These are phyloP conservation scores for Melanopsichium pennsylvanicum DNA, from an alignment of 1,284 basidiomycete genomes.

Conservation along the genomic window DNA sequence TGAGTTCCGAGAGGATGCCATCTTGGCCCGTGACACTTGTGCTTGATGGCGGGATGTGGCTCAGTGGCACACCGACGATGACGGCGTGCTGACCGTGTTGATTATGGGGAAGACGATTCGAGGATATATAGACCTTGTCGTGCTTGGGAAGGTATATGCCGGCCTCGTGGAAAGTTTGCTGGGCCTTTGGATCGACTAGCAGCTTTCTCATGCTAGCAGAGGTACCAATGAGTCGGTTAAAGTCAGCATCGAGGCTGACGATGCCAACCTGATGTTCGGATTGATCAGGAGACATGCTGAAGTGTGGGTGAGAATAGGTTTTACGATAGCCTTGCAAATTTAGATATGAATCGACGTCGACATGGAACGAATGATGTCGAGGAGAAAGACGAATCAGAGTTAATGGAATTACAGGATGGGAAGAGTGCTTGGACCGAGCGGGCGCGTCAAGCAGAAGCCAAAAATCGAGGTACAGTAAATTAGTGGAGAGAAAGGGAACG, in stretches of 20 bases:
- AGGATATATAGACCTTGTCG: slow-evolving; percentile 38
- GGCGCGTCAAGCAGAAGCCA: too few species aligned
- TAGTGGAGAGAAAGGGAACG: too few species aligned
- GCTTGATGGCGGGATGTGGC: slow-evolving; percentile 9
- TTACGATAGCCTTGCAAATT: too few species aligned
- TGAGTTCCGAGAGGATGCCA: slow-evolving; percentile 16
- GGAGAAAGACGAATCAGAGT: too few species aligned
- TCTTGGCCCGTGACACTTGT: not conserved
- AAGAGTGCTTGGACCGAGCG: too few species aligned
- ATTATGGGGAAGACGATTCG: slow-evolving; percentile 25
- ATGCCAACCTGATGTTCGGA: slow-evolving; percentile 13
- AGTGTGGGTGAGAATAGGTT: not conserved
- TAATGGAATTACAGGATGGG: too few species aligned
- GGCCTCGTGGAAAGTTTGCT: slow-evolving; percentile 46
- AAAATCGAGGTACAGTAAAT: too few species aligned
- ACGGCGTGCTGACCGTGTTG: slow-evolving; percentile 20
- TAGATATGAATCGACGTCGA: too few species aligned
- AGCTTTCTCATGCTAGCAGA: slow-evolving; percentile 26
- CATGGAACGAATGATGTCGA: too few species aligned
- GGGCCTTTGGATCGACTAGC: slow-evolving; percentile 18
- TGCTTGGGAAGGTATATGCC: slow-evolving; percentile 36
- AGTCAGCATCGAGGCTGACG: slow-evolving; percentile 35
- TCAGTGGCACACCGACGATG: slow-evolving; percentile 24
- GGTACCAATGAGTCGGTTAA: slow-evolving; percentile 30
- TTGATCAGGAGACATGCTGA: slow-evolving; percentile 2